A percentile compares a stretch with the other conserved stretches of the same genome.
Evolutionary conservation across 139 green algal species (phyloP).

Genomic region (Picochlorum sp.): DNA sequence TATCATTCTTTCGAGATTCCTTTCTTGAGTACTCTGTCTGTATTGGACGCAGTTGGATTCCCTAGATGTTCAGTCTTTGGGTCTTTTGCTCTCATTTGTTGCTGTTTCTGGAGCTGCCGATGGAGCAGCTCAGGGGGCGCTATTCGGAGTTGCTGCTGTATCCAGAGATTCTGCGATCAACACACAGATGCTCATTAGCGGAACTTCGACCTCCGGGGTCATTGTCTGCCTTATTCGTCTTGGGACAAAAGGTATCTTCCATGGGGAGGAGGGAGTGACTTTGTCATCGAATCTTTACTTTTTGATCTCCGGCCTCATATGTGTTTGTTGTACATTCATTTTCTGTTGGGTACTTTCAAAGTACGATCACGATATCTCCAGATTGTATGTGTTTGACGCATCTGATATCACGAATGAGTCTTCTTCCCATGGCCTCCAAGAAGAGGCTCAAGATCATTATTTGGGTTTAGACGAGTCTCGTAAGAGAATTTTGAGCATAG

Average conservation of each 20-base stretch:
- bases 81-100: slow-evolving; percentile 38
- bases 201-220: slow-evolving; percentile 62
- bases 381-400: neutral
- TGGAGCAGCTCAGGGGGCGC: slow-evolving; percentile 55
- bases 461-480: too few relatives aligned
- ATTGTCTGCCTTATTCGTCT: slow-evolving; percentile 58
- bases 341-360: slow-evolving; percentile 17
- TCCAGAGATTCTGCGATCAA: slow-evolving; percentile 34
- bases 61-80: slow-evolving; percentile 4
- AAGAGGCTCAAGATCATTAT: too few relatives aligned
- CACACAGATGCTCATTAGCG: slow-evolving; percentile 65
- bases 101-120: slow-evolving; percentile 48
- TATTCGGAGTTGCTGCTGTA: slow-evolving; percentile 56
- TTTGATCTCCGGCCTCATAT: slow-evolving; percentile 24
- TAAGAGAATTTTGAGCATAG: too few relatives aligned
- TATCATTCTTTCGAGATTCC: neutral
- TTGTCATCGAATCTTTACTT: slow-evolving; percentile 54
- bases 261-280: slow-evolving; percentile 33
- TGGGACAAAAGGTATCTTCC: slow-evolving; percentile 54
- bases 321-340: slow-evolving; percentile 30
- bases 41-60: slow-evolving; percentile 9
- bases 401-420: neutral
- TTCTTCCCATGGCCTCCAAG: too few relatives aligned
- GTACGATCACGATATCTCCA: neutral
- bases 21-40: neutral